These are phyloP conservation scores for Talaromyces atroroseus DNA, from an alignment of 2,329 filamentous ascomycete genomes.

Conservation along the genomic window DNA sequence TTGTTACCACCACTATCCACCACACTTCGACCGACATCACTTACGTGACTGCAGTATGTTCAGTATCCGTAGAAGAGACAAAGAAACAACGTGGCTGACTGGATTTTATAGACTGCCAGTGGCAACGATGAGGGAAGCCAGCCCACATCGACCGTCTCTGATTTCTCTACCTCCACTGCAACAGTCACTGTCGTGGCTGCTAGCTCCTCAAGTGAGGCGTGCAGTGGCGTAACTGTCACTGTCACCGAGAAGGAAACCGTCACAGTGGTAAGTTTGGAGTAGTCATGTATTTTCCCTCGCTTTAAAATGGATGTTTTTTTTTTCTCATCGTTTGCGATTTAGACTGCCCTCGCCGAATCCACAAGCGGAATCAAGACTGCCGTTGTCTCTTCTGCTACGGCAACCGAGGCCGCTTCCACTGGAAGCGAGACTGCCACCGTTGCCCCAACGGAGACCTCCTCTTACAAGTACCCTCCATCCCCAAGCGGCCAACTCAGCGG, in stretches of 20 bases:
- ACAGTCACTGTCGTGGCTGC: slow-evolving; percentile 11
- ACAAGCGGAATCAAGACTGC: slow-evolving; percentile 2
- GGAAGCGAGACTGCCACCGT: neutral
- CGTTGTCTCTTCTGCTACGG: neutral
- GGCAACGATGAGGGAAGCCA: slow-evolving; percentile 12
- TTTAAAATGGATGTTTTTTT: neutral
- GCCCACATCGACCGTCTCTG: slow-evolving; percentile 24
- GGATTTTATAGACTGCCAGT: slow-evolving; percentile 4
- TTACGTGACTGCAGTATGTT: slow-evolving; percentile 15
- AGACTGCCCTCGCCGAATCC: slow-evolving; percentile 5
- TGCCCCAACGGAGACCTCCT: neutral
- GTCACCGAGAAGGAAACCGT: slow-evolving; percentile 33
- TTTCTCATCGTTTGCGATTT: neutral
- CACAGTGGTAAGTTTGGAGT: slow-evolving; percentile 31
- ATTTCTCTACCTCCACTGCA: slow-evolving; percentile 20
- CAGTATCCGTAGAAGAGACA: neutral
- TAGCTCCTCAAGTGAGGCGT: slow-evolving; percentile 1
- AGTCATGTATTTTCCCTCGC: neutral
- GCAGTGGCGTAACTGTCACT: slow-evolving; percentile 16
- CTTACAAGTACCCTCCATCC: slow-evolving; percentile 7
- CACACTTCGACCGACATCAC: slow-evolving; percentile 25
- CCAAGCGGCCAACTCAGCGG: slow-evolving; percentile 14
- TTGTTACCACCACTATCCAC: slow-evolving; percentile 36
- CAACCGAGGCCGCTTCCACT: neutral
- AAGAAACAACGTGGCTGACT: neutral